phyloP scores from a whole-genome alignment of 1,284 basidiomycete genomes.

The Sparassis latifolia region DNA sequence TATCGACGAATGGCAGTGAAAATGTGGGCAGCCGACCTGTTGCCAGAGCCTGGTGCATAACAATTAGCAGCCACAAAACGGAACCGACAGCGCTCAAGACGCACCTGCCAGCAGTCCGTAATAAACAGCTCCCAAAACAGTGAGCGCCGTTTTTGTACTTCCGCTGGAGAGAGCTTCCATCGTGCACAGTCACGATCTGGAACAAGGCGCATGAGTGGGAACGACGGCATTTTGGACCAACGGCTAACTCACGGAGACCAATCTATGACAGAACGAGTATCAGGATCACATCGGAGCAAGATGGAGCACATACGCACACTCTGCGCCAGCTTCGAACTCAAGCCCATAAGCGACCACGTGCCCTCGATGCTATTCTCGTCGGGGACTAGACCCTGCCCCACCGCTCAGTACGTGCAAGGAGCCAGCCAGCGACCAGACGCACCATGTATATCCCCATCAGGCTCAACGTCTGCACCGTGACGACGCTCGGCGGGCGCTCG shows the following conservation, averaged over 20 bases:
- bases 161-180: slow-evolving; percentile 32
- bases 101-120: slow-evolving; percentile 28
- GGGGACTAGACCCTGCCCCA: slow-evolving; percentile 27
- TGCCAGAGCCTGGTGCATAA: slow-evolving; percentile 17
- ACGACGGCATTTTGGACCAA: no score
- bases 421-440: slow-evolving; percentile 22
- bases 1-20: slow-evolving; percentile 24
- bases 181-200: slow-evolving; percentile 37
- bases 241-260: slow-evolving; percentile 23
- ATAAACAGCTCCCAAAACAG: slow-evolving; percentile 44
- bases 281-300: not conserved
- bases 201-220: not conserved
- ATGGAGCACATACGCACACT: slow-evolving; percentile 20
- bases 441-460: slow-evolving; percentile 66
- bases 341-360: slow-evolving; percentile 29
- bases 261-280: slow-evolving; percentile 11
- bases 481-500: slow-evolving; percentile 58
- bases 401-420: slow-evolving; percentile 45
- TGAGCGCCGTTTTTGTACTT: slow-evolving; percentile 35
- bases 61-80: not conserved
- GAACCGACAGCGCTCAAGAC: slow-evolving; percentile 7
- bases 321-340: slow-evolving; percentile 29
- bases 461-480: slow-evolving; percentile 60
- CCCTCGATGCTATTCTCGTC: slow-evolving; percentile 33
- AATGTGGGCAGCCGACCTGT: slow-evolving; percentile 24